phyloP scores from a whole-genome alignment of 1,139 yeast genomes.

The Groenewaldozyma sp. region DNA sequence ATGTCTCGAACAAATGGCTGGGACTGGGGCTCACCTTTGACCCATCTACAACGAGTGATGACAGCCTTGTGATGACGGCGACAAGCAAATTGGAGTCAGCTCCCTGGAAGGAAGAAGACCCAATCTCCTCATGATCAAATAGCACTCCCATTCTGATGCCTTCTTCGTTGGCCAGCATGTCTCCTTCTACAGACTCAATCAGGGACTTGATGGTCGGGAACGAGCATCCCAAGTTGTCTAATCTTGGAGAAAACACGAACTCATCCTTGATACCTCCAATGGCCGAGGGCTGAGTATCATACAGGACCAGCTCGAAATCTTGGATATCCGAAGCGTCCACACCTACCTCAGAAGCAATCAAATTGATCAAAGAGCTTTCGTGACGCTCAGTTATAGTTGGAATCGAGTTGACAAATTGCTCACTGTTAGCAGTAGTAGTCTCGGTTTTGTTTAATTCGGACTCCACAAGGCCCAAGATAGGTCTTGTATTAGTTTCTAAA shows the following conservation, averaged over 20 bases:
- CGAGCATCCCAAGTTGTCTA: constrained; percentile 85
- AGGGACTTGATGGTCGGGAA: constrained; percentile 69
- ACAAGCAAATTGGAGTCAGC: constrained; percentile 89
- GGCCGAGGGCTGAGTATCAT: constrained; percentile 72
- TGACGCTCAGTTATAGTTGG: constrained; percentile 65
- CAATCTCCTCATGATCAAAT: constrained; percentile 91
- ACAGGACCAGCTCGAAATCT: constrained; percentile 85
- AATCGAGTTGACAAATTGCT: constrained; percentile 47
- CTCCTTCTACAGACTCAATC: constrained; percentile 39
- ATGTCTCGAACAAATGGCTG: constrained; percentile 39
- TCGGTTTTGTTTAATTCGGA: constrained; percentile 22
- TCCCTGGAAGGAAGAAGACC: constrained; percentile 83
- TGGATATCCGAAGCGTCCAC: constrained; percentile 51
- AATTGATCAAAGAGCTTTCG: constrained; percentile 54
- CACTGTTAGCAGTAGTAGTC: constrained; percentile 27
- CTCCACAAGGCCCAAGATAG: constrained; percentile 69
- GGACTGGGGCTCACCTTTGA: constrained; percentile 21
- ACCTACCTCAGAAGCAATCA: constrained; percentile 57
- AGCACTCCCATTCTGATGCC: constrained; percentile 68
- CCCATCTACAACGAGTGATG: constrained; percentile 38
- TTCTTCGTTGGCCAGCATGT: constrained; percentile 35
- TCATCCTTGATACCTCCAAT: constrained; percentile 88
- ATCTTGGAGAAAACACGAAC: constrained; percentile 85
- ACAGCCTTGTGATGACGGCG: constrained; percentile 60
- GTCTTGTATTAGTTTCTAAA: constrained; percentile 76